Percentiles rank a stretch among this genome's conserved stretches.
These are phyloP conservation scores for Myrica gale DNA, from an alignment of 306 rosid species.

Conservation along the genomic window DNA sequence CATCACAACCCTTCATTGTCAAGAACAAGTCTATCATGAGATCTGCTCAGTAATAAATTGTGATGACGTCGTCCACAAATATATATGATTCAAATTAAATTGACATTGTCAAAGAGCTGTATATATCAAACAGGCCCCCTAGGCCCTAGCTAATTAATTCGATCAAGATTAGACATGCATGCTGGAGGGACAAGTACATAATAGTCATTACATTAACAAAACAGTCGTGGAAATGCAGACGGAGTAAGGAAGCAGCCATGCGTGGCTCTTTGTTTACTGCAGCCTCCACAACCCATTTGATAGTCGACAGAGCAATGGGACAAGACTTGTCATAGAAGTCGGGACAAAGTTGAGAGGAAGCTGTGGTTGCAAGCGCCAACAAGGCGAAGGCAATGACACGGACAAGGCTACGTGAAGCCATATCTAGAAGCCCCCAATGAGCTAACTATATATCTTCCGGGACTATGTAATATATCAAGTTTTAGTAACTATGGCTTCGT, in stretches of 20 bases:
- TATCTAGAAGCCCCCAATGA: constrained; percentile 5
- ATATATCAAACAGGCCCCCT: no score
- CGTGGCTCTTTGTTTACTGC: constrained; percentile 36
- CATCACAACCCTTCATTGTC: constrained; percentile 44
- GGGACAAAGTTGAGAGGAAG: constrained; percentile 28
- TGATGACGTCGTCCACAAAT: no score
- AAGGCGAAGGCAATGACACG: constrained; percentile 9
- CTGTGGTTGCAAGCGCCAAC: constrained; percentile 21
- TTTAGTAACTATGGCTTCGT: not conserved
- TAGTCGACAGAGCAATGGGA: constrained; percentile 35
- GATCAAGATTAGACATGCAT: no score
- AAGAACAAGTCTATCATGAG: no score
- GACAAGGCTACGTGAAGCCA: constrained; percentile 15
- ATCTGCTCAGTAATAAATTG: no score
- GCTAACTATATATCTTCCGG: not conserved
- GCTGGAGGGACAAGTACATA: not conserved
- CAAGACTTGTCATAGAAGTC: constrained; percentile 35
- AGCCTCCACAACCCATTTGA: constrained; percentile 21
- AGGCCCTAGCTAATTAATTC: no score
- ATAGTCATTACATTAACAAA: constrained; percentile 24
- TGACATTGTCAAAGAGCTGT: not conserved
- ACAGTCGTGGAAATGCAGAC: constrained; percentile 52
- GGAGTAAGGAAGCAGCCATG: constrained; percentile 46
- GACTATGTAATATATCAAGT: no score
- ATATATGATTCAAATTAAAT: not conserved